Base-by-base conservation (phyloP, 345 rosid genomes). In the Jatropha curcas region DNA sequence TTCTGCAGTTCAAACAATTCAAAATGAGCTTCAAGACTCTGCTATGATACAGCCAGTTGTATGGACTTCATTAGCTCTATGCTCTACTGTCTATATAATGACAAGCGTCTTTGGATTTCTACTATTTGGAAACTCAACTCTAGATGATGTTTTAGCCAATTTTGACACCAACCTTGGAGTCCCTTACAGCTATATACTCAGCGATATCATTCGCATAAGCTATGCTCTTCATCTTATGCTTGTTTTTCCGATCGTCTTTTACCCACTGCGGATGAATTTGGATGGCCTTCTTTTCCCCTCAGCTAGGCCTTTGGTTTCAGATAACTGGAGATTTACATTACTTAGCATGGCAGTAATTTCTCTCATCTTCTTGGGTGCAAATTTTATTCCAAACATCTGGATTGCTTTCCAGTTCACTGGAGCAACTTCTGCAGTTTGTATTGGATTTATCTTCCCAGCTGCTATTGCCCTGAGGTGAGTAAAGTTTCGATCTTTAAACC, bases 241-340 rank as follows among this genome's bases (percentile, higher is more conserved):
- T 22, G 77, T 77, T 25, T 77, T 77, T 52, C 81, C 70, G 4
- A 37, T 77, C 2, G 30, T 77, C 46, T 72, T 67, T 22, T 48
- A 37, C 55, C 73, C 73, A 1, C 33, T 77, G 70, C 64, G 77
- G 14, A 39, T 51, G 20, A 77, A 72, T 30, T 5, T 72, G 13
- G 81, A 72, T 60, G 77, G 73, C 19, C 73, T 77, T 52, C 69
- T 77, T 24, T 77, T 77, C 53, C 81, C 81, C 11, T 67, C 58
- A 11, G 72, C 73, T 9, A 68, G 58, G 25, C 73, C 69, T 48
- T 43, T 77, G 51, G 62, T 17, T 60, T 67, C 31, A n/a, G 68
- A 61, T 28, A 72, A 39, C 43, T 10, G 11, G 0, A 77, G 81
- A 68, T 77, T 77, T 68, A 53, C 64, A 51, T 61, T 72, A 65